These are phyloP conservation scores for Penicillium crystallinum DNA, from an alignment of 495 filamentous ascomycete species.

Conservation along the genomic window DNA sequence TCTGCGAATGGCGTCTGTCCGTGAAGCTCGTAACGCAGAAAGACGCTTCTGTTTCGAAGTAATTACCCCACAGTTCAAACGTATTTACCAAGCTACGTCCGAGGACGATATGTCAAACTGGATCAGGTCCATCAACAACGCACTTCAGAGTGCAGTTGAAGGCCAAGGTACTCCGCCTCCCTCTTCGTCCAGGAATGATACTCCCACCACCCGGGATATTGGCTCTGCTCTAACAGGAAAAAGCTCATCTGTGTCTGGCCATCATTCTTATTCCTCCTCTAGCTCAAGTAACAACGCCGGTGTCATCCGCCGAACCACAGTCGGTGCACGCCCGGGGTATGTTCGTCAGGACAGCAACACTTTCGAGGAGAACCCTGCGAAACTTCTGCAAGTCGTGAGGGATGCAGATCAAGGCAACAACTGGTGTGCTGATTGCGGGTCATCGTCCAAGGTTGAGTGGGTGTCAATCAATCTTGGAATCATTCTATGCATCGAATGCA, in stretches of 20 bases:
- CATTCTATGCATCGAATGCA: constrained; percentile 96
- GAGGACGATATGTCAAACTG: constrained; percentile 97
- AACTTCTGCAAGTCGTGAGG: constrained; percentile 78
- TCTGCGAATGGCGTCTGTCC: constrained; percentile 90
- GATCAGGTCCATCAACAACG: constrained; percentile 97
- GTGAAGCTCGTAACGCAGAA: constrained; percentile 90
- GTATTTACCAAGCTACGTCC: constrained; percentile 95
- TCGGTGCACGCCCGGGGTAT: constrained; percentile 78
- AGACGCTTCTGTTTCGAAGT: constrained; percentile 97
- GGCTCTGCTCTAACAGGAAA: constrained; percentile 93
- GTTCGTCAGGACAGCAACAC: constrained; percentile 58
- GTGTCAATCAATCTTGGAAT: constrained; percentile 97
- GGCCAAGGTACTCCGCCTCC: constrained; percentile 54
- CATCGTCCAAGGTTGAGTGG: constrained; percentile 91
- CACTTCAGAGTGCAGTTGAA: constrained; percentile 91
- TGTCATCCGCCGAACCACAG: constrained; percentile 78
- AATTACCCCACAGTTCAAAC: constrained; percentile 93
- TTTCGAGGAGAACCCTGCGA: constrained; percentile 78
- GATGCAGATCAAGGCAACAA: constrained; percentile 90
- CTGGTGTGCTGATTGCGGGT: constrained; percentile 93
- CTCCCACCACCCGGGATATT: constrained; percentile 69
- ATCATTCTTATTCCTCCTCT: constrained; percentile 47
- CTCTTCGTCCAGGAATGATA: constrained; percentile 41
- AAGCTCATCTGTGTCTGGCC: constrained; percentile 65
- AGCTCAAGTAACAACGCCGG: constrained; percentile 46